phyloP scores from a whole-genome alignment of 2,329 filamentous ascomycete species.

The Paracoccidioides brasiliensis region DNA sequence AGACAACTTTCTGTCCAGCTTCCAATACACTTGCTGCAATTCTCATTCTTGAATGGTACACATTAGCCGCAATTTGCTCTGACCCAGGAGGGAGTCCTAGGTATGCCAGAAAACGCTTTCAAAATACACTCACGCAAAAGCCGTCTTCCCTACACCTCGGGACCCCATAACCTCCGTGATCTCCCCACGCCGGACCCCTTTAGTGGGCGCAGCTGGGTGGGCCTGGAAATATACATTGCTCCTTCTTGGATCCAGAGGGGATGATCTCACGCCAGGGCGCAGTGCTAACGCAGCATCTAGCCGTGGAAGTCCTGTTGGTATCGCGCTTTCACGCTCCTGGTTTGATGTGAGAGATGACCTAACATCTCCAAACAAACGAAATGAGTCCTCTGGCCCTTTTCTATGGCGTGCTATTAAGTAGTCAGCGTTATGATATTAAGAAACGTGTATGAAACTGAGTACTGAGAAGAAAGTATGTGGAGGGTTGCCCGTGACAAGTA shows the following conservation, averaged over 20 bases:
- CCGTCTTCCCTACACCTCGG: constrained; percentile 72
- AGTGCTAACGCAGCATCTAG: constrained; percentile 33
- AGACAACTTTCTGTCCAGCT: constrained; percentile 53
- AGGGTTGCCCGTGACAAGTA: neutral
- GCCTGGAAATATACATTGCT: neutral
- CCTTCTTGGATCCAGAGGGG: neutral
- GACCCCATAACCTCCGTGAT: constrained; percentile 82
- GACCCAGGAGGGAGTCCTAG: neutral
- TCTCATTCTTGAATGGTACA: constrained; percentile 46
- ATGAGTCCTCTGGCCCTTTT: neutral
- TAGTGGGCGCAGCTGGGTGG: constrained; percentile 14
- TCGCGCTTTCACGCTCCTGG: constrained; percentile 11
- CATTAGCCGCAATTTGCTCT: neutral
- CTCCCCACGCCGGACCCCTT: constrained; percentile 61
- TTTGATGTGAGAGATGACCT: neutral
- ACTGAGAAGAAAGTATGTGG: neutral
- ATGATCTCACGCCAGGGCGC: neutral
- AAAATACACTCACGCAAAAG: constrained; percentile 52
- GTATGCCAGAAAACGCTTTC: neutral
- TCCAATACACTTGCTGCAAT: constrained; percentile 51
- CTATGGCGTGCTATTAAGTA: neutral
- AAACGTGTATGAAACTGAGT: neutral
- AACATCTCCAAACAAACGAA: neutral
- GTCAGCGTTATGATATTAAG: neutral
- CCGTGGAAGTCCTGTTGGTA: constrained; percentile 43